Base-by-base conservation (phyloP, 768 basidiomycete genomes). In the Guyanaporus albipodus region DNA sequence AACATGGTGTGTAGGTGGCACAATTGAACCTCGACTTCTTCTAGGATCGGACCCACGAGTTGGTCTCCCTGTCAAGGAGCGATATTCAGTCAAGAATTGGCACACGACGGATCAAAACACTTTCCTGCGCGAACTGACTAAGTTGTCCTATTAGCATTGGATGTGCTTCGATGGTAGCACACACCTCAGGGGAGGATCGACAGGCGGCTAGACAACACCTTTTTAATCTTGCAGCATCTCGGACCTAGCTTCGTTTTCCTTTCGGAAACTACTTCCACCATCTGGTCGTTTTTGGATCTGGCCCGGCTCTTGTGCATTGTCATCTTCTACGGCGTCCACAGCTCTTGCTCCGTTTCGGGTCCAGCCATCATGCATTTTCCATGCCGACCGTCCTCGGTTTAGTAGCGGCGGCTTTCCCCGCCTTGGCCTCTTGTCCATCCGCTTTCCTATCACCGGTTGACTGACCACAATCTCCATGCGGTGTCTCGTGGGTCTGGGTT, bases 1-100 rank as follows among this genome's bases (percentile, higher is more conserved):
- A n/a, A 42, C 46, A 31, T 18, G 17, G 18, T 27, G 24, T 44
- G 14, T 10, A 29, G 27, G 50, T 46, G 49, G 55, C 54, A 52
- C 49, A 32, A 57, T n/a, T n/a, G n/a, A n/a, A n/a, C n/a, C n/a
- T n/a, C n/a, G n/a, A n/a, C n/a, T n/a, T n/a, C n/a, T 46, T 36
- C 33, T 26, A 32, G 34, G 29, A 54, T 41, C 46, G 44, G n/a
- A 38, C 47, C 31, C 18, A 22, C 42, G 19, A 17, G 9, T 21
- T 24, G 31, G 33, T 33, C 39, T 23, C 36, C 11, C 17, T 18
- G 17, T 12, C 44, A 31, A 40, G 22, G 15, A 23, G 18, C 41
- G 24, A 28, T 19, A 24, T 24, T 8, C n/a, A n/a, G 4, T 35
- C n/a, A 14, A 40, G 33, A 22, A 22, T 23, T 22, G 23, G 28